phyloP scores from a whole-genome alignment of 495 filamentous ascomycete genomes.

The Oidiodendron maius region DNA sequence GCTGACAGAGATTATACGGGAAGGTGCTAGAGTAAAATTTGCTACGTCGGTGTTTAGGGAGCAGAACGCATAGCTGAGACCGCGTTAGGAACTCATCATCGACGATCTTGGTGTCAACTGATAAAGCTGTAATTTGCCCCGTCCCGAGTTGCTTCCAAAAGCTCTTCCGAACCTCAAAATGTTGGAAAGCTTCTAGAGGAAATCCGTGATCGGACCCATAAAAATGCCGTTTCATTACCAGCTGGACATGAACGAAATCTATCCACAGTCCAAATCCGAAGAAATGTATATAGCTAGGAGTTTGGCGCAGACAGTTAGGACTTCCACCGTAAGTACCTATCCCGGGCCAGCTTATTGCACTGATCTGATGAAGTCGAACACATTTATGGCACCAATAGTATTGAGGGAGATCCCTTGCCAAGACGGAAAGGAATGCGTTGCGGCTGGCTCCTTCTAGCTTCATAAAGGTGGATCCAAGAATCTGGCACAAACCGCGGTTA shows the following conservation, averaged over 20 bases:
- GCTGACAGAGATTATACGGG: background rate
- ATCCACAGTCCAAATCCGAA: constrained; percentile 6
- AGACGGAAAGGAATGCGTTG: constrained; percentile 12
- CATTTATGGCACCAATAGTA: constrained; percentile 14
- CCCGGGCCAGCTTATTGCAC: constrained; percentile 10
- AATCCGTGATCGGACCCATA: constrained; percentile 10
- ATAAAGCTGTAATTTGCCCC: constrained; percentile 11
- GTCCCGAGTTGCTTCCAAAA: background rate
- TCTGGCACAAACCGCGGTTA: too few species aligned
- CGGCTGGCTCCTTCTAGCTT: too few species aligned
- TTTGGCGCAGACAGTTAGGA: constrained; percentile 2
- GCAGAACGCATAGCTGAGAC: constrained; percentile 13
- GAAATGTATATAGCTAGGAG: constrained; percentile 1
- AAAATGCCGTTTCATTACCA: constrained; percentile 16
- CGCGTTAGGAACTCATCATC: constrained; percentile 17
- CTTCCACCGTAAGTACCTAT: constrained; percentile 3
- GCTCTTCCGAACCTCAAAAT: constrained; percentile 10
- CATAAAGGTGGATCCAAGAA: too few species aligned
- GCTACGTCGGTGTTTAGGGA: constrained; percentile 6
- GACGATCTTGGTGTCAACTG: constrained; percentile 16
- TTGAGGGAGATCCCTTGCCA: constrained; percentile 14
- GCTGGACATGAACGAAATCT: constrained; percentile 15
- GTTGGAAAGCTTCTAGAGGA: constrained; percentile 14
- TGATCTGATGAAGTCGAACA: constrained; percentile 11
- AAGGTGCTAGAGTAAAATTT: constrained; percentile 2